phyloP scores from a whole-genome alignment of 306 rosid species.

The Glycyrrhiza uralensis region DNA sequence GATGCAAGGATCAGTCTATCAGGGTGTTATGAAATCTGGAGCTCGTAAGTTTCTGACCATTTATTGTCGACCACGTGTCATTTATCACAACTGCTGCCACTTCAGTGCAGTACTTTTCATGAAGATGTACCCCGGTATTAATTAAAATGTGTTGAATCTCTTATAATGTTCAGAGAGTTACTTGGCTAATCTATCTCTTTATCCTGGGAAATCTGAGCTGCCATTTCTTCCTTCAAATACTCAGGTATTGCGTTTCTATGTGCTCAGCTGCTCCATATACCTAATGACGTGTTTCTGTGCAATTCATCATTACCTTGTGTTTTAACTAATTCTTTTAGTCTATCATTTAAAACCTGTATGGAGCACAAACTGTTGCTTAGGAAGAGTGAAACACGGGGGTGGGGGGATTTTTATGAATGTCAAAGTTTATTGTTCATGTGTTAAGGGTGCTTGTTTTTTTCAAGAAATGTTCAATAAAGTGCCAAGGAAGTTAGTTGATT shows the following conservation, averaged over 20 bases:
- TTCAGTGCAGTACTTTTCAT: neutral
- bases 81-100: constrained; percentile 7
- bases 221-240: constrained; percentile 89
- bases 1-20: constrained; percentile 71
- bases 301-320: constrained; percentile 4
- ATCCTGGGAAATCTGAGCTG: constrained; percentile 90
- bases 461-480: no score
- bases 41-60: constrained; percentile 62
- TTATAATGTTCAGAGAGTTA: constrained; percentile 64
- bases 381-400: neutral
- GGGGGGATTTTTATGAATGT: no score
- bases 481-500: no score
- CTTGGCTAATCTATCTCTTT: constrained; percentile 86
- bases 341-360: neutral
- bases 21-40: constrained; percentile 68
- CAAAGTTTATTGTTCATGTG: no score
- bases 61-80: neutral
- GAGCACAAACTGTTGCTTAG: neutral
- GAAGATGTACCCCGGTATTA: constrained; percentile 10
- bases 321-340: neutral
- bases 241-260: constrained; percentile 56
- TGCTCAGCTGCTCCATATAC: neutral
- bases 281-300: neutral
- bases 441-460: no score
- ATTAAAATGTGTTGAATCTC: constrained; percentile 11